Conservation (phyloP, 2,329 filamentous ascomycete genomes). For the Apiospora rasikravindrae region DNA sequence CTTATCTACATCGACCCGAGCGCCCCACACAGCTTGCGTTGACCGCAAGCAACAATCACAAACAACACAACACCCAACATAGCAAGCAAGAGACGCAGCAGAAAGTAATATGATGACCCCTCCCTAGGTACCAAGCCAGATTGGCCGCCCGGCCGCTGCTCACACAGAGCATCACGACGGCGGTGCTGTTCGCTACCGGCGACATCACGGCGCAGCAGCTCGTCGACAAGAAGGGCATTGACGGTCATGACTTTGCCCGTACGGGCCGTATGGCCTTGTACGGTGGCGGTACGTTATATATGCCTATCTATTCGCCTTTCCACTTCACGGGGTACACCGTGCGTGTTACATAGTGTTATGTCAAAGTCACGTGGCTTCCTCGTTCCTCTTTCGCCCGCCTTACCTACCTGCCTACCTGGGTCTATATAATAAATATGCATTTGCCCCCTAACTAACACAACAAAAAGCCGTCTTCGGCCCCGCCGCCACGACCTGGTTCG, state of each 20-base stretch:
- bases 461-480: slow-evolving; percentile 79
- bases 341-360: not conserved
- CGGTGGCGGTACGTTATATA: slow-evolving; percentile 66
- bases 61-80: not conserved
- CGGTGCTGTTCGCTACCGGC: slow-evolving; percentile 89
- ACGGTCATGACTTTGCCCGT: slow-evolving; percentile 75
- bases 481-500: slow-evolving; percentile 85
- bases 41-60: not conserved
- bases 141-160: slow-evolving; percentile 82
- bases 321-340: too few relatives aligned
- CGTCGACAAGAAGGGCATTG: slow-evolving; percentile 79
- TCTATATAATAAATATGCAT: slow-evolving; percentile 1
- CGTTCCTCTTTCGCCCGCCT: not conserved
- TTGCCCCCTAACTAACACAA: not conserved
- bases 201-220: slow-evolving; percentile 90
- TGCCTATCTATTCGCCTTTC: not conserved
- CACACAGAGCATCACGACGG: slow-evolving; percentile 89
- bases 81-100: not conserved
- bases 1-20: not conserved
- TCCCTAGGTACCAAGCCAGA: slow-evolving; percentile 79
- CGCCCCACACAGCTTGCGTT: not conserved
- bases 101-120: not conserved
- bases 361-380: not conserved
- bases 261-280: slow-evolving; percentile 83
- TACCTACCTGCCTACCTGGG: not conserved